phyloP scores from a whole-genome alignment of 257 asterid genomes.

The Parsonsia alboflavescens region DNA sequence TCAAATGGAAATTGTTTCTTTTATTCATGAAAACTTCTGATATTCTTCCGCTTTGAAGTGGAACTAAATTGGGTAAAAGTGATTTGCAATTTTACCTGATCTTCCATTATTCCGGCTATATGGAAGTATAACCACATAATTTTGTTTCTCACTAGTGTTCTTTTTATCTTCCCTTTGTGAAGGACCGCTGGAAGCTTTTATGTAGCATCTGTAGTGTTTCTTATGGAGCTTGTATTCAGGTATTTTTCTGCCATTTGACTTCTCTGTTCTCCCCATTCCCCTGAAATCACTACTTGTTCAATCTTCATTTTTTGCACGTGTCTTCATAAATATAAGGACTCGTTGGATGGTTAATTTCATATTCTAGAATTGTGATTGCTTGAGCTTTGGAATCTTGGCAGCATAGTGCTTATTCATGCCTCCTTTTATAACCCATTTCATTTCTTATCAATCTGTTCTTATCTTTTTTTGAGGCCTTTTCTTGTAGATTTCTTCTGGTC shows the following conservation, averaged over 20 bases:
- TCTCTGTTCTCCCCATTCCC: neutral
- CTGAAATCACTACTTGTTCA: neutral
- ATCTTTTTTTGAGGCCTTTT: neutral
- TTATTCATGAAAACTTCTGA: neutral
- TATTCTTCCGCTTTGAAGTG: neutral
- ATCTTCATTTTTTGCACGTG: neutral
- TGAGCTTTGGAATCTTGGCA: neutral
- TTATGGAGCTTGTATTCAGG: slow-evolving; percentile 99
- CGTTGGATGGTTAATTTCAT: neutral
- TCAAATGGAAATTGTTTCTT: neutral
- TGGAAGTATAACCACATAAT: neutral
- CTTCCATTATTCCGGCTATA: slow-evolving; percentile 9
- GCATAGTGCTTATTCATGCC: neutral
- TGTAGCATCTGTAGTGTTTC: slow-evolving; percentile 92
- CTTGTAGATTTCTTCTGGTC: neutral
- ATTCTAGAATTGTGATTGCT: neutral
- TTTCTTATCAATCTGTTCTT: neutral
- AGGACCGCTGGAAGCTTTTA: slow-evolving; percentile 97
- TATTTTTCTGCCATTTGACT: slow-evolving; percentile 15
- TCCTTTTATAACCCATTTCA: neutral
- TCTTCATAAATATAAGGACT: neutral
- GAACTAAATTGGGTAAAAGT: neutral
- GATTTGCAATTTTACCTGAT: neutral
- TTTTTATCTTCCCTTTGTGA: slow-evolving; percentile 21
- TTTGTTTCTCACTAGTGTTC: slow-evolving; percentile 6